A percentile compares a stretch with the other conserved stretches of the same genome.
phyloP scores from a whole-genome alignment of 176 grass and related monocot genomes.

The Oryza brachyantha region DNA sequence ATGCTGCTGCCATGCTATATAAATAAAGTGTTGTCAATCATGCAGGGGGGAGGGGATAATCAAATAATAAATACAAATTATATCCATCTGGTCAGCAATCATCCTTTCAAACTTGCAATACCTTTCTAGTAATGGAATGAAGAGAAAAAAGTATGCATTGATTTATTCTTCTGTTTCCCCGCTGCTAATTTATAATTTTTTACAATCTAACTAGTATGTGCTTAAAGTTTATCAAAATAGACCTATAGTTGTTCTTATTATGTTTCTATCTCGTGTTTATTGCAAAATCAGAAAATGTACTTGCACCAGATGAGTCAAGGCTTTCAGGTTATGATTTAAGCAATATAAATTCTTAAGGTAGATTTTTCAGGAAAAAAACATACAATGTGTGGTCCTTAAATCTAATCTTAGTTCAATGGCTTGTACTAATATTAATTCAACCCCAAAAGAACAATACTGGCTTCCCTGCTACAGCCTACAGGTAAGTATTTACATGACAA shows the following conservation, averaged over 20 bases:
- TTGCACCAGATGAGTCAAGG: background rate
- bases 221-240: background rate
- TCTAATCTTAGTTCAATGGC: background rate
- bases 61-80: background rate
- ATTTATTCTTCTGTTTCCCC: background rate
- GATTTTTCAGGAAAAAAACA: background rate
- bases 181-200: background rate
- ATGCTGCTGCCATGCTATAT: conserved; percentile 87
- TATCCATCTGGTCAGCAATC: conserved; percentile 21
- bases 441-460: background rate
- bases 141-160: background rate
- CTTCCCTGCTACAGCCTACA: no score
- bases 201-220: background rate
- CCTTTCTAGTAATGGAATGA: background rate
- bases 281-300: background rate
- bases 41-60: background rate
- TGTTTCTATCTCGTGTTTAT: background rate
- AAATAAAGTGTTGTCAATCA: conserved; percentile 28
- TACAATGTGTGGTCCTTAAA: background rate
- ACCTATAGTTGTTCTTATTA: background rate
- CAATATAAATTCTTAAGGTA: background rate
- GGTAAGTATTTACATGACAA: background rate
- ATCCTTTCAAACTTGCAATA: background rate
- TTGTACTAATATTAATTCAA: background rate
- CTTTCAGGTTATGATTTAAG: background rate